These are phyloP conservation scores for Hypomontagnella monticulosa DNA, from an alignment of 495 filamentous ascomycete genomes.

Conservation along the genomic window DNA sequence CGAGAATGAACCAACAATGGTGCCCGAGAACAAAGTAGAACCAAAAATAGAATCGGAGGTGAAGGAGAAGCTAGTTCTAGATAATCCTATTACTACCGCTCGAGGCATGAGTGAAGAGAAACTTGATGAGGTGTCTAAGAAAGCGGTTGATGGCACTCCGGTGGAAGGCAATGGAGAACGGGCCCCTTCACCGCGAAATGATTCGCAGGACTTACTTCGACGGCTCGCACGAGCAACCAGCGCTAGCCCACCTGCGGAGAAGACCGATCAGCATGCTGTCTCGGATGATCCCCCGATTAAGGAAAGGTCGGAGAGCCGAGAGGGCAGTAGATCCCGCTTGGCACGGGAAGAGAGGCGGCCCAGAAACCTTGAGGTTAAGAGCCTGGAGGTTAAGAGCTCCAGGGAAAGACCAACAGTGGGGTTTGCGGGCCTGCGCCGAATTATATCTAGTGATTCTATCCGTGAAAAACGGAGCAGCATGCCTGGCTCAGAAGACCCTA, in stretches of 20 bases:
- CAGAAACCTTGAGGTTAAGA: constrained; percentile 21
- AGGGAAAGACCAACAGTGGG: constrained; percentile 51
- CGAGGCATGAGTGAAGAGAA: constrained; percentile 34
- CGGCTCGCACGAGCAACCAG: constrained; percentile 71
- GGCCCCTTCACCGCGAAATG: constrained; percentile 49
- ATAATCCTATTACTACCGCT: constrained; percentile 66
- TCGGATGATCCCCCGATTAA: constrained; percentile 10
- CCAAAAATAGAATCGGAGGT: constrained; percentile 47
- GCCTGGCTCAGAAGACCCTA: constrained; percentile 62
- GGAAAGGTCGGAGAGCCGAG: constrained; percentile 12
- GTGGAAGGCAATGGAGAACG: constrained; percentile 6
- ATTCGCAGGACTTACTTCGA: constrained; percentile 73
- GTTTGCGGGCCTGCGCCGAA: constrained; percentile 50
- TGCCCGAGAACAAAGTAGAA: constrained; percentile 49
- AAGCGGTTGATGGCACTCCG: not conserved
- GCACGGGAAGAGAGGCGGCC: constrained; percentile 26
- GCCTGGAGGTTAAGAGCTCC: constrained; percentile 38
- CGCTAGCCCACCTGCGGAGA: constrained; percentile 55
- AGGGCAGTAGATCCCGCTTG: constrained; percentile 22
- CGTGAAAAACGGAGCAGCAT: constrained; percentile 51
- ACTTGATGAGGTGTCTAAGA: not conserved
- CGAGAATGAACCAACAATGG: constrained; percentile 32
- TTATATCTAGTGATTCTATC: constrained; percentile 51
- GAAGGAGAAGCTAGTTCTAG: constrained; percentile 35
- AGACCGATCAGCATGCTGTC: constrained; percentile 17